Conservation (phyloP, 1,284 basidiomycete species). For the Volvariella volvacea region DNA sequence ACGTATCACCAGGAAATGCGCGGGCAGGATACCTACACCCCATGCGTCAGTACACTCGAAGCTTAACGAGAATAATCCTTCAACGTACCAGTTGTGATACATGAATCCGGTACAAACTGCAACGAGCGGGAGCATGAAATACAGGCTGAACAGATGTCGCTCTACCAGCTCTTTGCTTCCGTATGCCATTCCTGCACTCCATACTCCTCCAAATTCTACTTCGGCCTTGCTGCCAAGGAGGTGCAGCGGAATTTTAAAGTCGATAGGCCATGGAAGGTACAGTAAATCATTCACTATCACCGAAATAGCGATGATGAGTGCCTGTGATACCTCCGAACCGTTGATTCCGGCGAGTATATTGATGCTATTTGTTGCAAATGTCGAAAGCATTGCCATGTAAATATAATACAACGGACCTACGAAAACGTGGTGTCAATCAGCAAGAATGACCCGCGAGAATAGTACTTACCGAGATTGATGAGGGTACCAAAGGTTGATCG, state of each 20-base stretch:
- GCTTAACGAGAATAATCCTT: background rate
- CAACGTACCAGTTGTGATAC: slow-evolving; percentile 86
- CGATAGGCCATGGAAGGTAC: slow-evolving; percentile 81
- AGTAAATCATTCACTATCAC: slow-evolving; percentile 90
- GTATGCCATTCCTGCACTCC: slow-evolving; percentile 77
- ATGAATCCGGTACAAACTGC: slow-evolving; percentile 87
- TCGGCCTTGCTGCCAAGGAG: slow-evolving; percentile 60
- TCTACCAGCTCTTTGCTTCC: slow-evolving; percentile 86
- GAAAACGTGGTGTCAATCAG: slow-evolving; percentile 6
- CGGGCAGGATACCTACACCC: slow-evolving; percentile 88
- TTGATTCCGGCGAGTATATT: slow-evolving; percentile 99
- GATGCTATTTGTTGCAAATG: slow-evolving; percentile 97
- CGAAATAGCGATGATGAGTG: slow-evolving; percentile 86
- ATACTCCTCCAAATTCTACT: slow-evolving; percentile 67
- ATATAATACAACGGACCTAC: slow-evolving; percentile 91
- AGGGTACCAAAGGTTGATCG: slow-evolving; percentile 69
- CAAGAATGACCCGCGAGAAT: background rate
- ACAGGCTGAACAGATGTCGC: slow-evolving; percentile 90
- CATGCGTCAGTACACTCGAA: background rate
- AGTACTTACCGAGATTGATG: slow-evolving; percentile 76
- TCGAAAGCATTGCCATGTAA: slow-evolving; percentile 95
- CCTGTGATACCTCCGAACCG: slow-evolving; percentile 92
- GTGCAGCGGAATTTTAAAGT: slow-evolving; percentile 63
- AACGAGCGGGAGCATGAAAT: slow-evolving; percentile 93
- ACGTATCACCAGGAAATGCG: slow-evolving; percentile 94